phyloP scores from a whole-genome alignment of 352 stramenopile genomes.

The Globisporangium camurandrum region DNA sequence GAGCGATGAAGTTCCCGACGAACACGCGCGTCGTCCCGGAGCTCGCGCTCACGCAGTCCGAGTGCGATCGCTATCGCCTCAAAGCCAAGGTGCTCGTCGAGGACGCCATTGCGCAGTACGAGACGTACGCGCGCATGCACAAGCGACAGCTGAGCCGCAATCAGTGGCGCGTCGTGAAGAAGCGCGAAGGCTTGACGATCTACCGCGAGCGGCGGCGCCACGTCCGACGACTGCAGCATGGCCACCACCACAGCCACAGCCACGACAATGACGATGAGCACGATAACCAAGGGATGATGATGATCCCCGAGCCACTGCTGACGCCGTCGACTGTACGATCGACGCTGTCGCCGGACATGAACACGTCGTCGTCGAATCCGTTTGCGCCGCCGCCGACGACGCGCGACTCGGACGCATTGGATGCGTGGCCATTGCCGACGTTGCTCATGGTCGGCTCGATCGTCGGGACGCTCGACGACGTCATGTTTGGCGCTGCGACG shows the following conservation, averaged over 20 bases:
- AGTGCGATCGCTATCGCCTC: slow-evolving; percentile 5
- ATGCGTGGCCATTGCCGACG: slow-evolving; percentile 36
- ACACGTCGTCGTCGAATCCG: slow-evolving; percentile 6
- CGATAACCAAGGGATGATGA: neutral
- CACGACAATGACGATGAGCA: neutral
- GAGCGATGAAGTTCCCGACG: slow-evolving; percentile 11
- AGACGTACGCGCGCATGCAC: slow-evolving; percentile 19
- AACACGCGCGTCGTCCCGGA: slow-evolving; percentile 6
- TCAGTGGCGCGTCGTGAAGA: slow-evolving; percentile 38
- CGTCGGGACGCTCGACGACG: slow-evolving; percentile 46
- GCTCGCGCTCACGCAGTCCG: slow-evolving; percentile 3
- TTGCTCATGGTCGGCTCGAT: slow-evolving; percentile 42
- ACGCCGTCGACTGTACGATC: slow-evolving; percentile 9
- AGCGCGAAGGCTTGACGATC: slow-evolving; percentile 29
- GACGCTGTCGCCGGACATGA: slow-evolving; percentile 2
- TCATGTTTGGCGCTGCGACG: slow-evolving; percentile 45
- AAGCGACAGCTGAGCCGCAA: slow-evolving; percentile 22
- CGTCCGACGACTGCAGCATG: neutral
- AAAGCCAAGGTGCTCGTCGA: slow-evolving; percentile 21
- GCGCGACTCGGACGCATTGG: slow-evolving; percentile 3
- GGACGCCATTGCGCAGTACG: slow-evolving; percentile 31
- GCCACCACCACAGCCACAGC: neutral
- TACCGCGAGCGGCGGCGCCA: slow-evolving; percentile 16
- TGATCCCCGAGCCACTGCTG: slow-evolving; percentile 4
- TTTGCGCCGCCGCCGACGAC: neutral